Percentiles rank a stretch among this genome's conserved stretches.
Evolutionary conservation across 768 basidiomycete species (phyloP).

Genomic region (Psilocybe subaeruginosa): DNA sequence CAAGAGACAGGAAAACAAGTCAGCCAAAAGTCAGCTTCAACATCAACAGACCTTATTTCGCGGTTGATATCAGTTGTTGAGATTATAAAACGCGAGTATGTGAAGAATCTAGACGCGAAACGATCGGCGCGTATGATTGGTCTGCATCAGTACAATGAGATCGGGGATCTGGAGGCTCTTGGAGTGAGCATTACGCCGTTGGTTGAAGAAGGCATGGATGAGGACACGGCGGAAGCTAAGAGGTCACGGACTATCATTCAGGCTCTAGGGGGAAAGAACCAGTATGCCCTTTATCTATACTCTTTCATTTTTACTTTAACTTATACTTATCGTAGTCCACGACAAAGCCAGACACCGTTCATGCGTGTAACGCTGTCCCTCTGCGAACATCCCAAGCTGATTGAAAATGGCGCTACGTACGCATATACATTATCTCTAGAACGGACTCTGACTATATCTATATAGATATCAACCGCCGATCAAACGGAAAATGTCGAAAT

Average conservation of each 20-base stretch:
- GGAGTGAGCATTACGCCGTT: constrained; percentile 16
- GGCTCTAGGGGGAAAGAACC: constrained; percentile 60
- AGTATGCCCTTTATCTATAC: constrained; percentile 44
- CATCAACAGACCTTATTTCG: constrained; percentile 48
- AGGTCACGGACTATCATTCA: constrained; percentile 38
- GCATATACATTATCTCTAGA: constrained; percentile 17
- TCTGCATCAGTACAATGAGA: constrained; percentile 78
- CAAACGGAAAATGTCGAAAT: constrained; percentile 1
- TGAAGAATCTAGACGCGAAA: constrained; percentile 51
- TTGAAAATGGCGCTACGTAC: constrained; percentile 53
- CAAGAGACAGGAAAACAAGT: not conserved
- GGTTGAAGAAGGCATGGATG: constrained; percentile 11
- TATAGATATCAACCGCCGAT: constrained; percentile 3
- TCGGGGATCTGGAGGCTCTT: constrained; percentile 56
- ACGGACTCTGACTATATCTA: not conserved
- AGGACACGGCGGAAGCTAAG: constrained; percentile 11
- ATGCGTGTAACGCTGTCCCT: constrained; percentile 72
- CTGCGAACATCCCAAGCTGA: constrained; percentile 41
- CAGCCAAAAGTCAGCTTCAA: constrained; percentile 11
- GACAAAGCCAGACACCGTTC: constrained; percentile 60
- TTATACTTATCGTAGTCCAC: constrained; percentile 39
- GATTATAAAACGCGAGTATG: constrained; percentile 82
- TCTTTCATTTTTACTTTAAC: not conserved
- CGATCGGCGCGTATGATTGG: constrained; percentile 48
- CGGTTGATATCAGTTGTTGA: constrained; percentile 79